These are phyloP conservation scores for Stachybotrys chlorohalonatus DNA, from an alignment of 2,329 filamentous ascomycete genomes.

Conservation along the genomic window DNA sequence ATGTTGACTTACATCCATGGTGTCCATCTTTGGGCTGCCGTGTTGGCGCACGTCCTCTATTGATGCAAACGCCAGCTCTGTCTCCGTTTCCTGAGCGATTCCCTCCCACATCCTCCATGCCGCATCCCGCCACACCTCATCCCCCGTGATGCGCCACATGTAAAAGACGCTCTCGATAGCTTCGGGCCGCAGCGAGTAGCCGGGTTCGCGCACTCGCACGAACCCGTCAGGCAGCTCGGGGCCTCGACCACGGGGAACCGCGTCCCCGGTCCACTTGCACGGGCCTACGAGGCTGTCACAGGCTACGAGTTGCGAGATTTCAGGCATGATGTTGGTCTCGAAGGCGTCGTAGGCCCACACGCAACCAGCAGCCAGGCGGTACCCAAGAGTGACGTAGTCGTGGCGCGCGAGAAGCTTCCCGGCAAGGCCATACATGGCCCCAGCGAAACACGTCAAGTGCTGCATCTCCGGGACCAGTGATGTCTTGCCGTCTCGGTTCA, in stretches of 20 bases:
- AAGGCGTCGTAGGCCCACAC: conserved; percentile 44
- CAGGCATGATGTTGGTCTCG: conserved; percentile 45
- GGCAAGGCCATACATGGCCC: conserved; percentile 61
- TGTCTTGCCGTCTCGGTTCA: conserved; percentile 15
- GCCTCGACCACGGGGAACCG: conserved; percentile 6
- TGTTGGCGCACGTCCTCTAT: conserved; percentile 25
- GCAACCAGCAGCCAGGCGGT: conserved; percentile 41
- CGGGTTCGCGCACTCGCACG: conserved; percentile 36
- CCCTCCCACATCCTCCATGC: conserved; percentile 40
- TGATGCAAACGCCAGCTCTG: conserved; percentile 32
- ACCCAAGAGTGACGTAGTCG: conserved; percentile 37
- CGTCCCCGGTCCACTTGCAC: conserved; percentile 22
- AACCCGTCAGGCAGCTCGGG: conserved; percentile 43
- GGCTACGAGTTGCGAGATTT: conserved; percentile 30
- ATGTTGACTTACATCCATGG: conserved; percentile 45
- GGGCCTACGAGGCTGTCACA: conserved; percentile 23
- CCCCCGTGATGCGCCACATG: conserved; percentile 41
- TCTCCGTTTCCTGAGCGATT: conserved; percentile 32
- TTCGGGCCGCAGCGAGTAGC: conserved; percentile 37
- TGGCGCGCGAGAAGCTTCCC: conserved; percentile 47
- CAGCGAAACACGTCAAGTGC: conserved; percentile 62
- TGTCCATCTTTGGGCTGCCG: conserved; percentile 35
- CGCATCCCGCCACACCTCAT: conserved; percentile 30
- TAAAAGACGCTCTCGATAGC: conserved; percentile 44
- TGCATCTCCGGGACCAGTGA: conserved; percentile 29